These are phyloP conservation scores for Penicillium alfredii DNA, from an alignment of 495 filamentous ascomycete genomes.

Conservation along the genomic window DNA sequence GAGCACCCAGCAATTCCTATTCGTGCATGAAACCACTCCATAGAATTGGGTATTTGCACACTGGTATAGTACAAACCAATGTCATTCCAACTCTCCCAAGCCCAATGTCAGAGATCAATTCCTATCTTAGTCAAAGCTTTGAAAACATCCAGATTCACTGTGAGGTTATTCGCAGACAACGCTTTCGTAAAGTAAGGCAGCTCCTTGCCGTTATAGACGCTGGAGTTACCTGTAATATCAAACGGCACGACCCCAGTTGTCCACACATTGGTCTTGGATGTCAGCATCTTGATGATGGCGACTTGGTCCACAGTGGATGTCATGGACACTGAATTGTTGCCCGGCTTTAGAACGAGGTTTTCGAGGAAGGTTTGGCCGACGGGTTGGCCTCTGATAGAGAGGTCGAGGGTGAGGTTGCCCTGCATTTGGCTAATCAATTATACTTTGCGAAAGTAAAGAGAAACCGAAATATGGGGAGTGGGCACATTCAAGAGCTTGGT, in stretches of 20 bases:
- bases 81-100: constrained; percentile 7
- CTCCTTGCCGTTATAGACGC: constrained; percentile 51
- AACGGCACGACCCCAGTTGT: constrained; percentile 54
- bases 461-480: no score
- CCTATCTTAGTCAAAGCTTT: constrained; percentile 24
- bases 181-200: constrained; percentile 57
- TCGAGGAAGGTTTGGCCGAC: constrained; percentile 53
- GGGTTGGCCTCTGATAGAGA: constrained; percentile 42
- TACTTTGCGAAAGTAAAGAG: neutral
- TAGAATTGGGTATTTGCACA: no score
- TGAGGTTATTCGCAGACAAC: constrained; percentile 34
- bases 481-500: no score
- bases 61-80: no score
- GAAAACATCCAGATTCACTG: constrained; percentile 37
- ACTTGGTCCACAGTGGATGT: constrained; percentile 46
- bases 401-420: constrained; percentile 62
- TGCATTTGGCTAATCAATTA: constrained; percentile 24
- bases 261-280: constrained; percentile 35
- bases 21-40: no score
- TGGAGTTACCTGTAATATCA: constrained; percentile 50
- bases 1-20: no score
- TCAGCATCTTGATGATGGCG: constrained; percentile 38
- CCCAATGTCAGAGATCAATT: constrained; percentile 7
- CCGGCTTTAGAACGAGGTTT: constrained; percentile 54
- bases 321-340: constrained; percentile 54